phyloP scores from a whole-genome alignment of 1,139 yeast genomes.

The Spathaspora jeffriesii region DNA sequence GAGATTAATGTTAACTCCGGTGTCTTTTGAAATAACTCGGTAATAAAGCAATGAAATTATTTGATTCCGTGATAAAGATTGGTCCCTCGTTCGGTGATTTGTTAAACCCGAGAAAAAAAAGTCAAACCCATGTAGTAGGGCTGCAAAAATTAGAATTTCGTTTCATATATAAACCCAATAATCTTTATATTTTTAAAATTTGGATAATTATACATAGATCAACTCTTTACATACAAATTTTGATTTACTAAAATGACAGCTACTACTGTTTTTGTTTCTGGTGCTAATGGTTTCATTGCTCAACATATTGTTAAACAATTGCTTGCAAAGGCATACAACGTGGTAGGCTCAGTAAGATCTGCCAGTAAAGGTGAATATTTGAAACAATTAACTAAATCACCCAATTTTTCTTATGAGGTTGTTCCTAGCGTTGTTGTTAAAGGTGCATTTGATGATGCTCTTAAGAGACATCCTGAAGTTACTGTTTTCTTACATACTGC shows the following conservation, averaged over 20 bases:
- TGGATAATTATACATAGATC: background rate
- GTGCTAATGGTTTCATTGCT: background rate
- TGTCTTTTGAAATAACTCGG: too few species aligned
- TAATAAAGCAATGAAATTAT: too few species aligned
- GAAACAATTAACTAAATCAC: slow-evolving; percentile 8
- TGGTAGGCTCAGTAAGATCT: slow-evolving; percentile 31
- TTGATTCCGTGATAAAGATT: too few species aligned
- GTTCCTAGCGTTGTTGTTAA: background rate
- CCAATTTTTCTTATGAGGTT: slow-evolving; percentile 14
- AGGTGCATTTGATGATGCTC: background rate
- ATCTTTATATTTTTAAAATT: too few species aligned
- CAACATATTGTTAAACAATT: background rate
- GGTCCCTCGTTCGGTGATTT: too few species aligned
- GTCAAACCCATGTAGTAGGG: too few species aligned
- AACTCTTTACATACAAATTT: too few species aligned
- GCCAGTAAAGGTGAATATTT: slow-evolving; percentile 28
- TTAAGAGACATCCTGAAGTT: background rate
- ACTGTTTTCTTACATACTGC: background rate
- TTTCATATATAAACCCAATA: too few species aligned
- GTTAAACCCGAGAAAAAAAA: too few species aligned
- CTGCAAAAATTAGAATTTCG: background rate
- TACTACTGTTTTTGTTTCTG: slow-evolving; percentile 17
- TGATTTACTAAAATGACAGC: slow-evolving; percentile 14
- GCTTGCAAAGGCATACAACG: background rate
- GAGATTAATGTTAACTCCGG: too few species aligned